Evolutionary conservation across 2,329 filamentous ascomycete species (phyloP), one percentile per base, ranked within the genome.

Genomic region (Aspergillus sp.): DNA sequence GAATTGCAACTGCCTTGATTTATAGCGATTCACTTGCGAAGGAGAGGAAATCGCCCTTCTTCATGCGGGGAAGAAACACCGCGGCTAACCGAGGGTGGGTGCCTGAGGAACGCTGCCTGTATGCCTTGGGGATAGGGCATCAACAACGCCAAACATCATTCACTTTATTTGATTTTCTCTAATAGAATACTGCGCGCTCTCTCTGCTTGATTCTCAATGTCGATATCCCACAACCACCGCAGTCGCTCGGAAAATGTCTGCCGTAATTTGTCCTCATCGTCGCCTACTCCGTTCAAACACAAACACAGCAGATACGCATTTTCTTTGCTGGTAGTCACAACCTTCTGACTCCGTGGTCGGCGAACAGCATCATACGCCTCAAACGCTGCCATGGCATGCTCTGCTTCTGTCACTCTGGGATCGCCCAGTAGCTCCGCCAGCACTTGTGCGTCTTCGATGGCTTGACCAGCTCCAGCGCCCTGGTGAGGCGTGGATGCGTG

Each of bases 361-460:
- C 80, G 65, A 4, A 73, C 61, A 7, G 58, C 60, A 48, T 82
- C 76, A 36, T 76, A 82, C 0, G 70, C 71, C n/a, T 63, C 61
- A 37, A 82, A 79, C 0, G 67, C 78, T 0, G 62, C 65, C 5
- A 68, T 59, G 0, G 76, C 57, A 6, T 74, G 66, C 0, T 53
- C 44, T 0, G 52, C 46, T 0, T 48, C 59, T 0, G 49, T 45
- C 2, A 72, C 62, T 6, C 51, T 46, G 3, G 43, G 5, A 30
- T 74, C 65, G 0, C 67, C 70, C 0, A 83, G 61, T 0, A 82
- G 56, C 3, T 70, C 66, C 0, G 71, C 68, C 1, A 68, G 49
- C 1, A 67, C 62, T 27, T 61, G 55, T 0, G 64, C 61, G 45
- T 69, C 66, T 40, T 70, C 67, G 12, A 69, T 62, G 2, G 61